These are phyloP conservation scores for Gossypium armourianum DNA, from an alignment of 441 rosid genomes.

Conservation along the genomic window DNA sequence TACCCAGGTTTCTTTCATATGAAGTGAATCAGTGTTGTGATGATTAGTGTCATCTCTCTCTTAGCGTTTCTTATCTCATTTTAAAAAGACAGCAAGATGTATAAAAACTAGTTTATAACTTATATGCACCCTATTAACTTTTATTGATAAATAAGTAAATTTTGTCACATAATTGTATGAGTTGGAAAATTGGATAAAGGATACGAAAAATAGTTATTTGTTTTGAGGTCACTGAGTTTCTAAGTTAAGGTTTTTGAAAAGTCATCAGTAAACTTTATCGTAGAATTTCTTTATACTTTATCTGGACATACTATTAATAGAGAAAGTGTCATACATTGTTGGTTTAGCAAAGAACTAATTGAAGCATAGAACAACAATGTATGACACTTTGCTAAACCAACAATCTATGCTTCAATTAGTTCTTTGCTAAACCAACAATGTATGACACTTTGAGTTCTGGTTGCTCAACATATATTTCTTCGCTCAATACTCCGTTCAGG, in stretches of 20 bases:
- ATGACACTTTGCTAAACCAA: no score
- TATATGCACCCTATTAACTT: background rate
- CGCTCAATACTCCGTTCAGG: no score
- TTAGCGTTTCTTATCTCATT: background rate
- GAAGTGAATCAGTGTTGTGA: background rate
- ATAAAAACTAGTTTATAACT: background rate
- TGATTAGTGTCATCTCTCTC: background rate
- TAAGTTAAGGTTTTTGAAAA: no score
- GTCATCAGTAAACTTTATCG: background rate
- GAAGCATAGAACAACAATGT: no score
- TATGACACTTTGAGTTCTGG: no score
- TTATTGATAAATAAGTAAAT: background rate
- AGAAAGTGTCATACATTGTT: background rate
- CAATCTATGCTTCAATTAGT: no score
- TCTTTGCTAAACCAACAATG: no score
- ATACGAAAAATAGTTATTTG: no score
- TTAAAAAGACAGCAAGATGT: background rate
- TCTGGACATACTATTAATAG: background rate
- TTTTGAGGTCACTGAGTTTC: no score
- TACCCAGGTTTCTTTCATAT: background rate
- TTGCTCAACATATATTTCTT: no score
- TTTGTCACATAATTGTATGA: background rate
- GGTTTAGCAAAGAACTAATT: no score
- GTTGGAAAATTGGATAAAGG: slow-evolving; percentile 11
- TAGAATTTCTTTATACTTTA: background rate